Evolutionary conservation across 2,329 filamentous ascomycete genomes (phyloP).

Genomic region (Trichophyton rubrum): DNA sequence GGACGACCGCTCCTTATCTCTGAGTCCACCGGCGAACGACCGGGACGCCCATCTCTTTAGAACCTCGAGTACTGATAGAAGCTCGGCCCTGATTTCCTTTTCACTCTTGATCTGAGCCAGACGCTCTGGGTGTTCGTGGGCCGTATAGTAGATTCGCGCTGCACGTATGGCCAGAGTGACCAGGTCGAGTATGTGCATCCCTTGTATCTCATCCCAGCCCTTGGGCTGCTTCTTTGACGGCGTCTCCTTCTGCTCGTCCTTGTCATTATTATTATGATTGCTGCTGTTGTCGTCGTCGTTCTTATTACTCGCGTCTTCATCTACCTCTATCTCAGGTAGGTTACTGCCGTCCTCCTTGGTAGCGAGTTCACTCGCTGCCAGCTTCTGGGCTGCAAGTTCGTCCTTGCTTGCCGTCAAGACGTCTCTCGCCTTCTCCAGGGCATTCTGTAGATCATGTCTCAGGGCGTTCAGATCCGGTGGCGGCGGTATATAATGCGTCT

Average conservation of each 20-base stretch:
- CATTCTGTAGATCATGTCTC: slow-evolving; percentile 54
- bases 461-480: slow-evolving; percentile 73
- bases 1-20: slow-evolving; percentile 59
- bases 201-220: slow-evolving; percentile 76
- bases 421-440: slow-evolving; percentile 56
- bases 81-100: slow-evolving; percentile 67
- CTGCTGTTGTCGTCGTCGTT: slow-evolving; percentile 14
- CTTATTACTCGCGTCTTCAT: slow-evolving; percentile 25
- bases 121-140: slow-evolving; percentile 75
- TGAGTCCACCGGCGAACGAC: slow-evolving; percentile 72
- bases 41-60: slow-evolving; percentile 83
- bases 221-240: slow-evolving; percentile 30
- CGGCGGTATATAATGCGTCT: slow-evolving; percentile 66
- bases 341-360: neutral
- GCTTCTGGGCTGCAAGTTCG: slow-evolving; percentile 22
- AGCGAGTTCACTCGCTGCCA: neutral
- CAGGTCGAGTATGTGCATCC: slow-evolving; percentile 81
- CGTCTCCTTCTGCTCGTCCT: slow-evolving; percentile 18
- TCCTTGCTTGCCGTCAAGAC: slow-evolving; percentile 43
- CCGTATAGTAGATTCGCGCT: slow-evolving; percentile 91
- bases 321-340: neutral
- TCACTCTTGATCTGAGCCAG: slow-evolving; percentile 81
- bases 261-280: slow-evolving; percentile 12
- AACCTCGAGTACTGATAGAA: slow-evolving; percentile 77
- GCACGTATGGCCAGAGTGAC: slow-evolving; percentile 91